Conservation (phyloP, 306 rosid species). For the Quercus aquifolioides region DNA sequence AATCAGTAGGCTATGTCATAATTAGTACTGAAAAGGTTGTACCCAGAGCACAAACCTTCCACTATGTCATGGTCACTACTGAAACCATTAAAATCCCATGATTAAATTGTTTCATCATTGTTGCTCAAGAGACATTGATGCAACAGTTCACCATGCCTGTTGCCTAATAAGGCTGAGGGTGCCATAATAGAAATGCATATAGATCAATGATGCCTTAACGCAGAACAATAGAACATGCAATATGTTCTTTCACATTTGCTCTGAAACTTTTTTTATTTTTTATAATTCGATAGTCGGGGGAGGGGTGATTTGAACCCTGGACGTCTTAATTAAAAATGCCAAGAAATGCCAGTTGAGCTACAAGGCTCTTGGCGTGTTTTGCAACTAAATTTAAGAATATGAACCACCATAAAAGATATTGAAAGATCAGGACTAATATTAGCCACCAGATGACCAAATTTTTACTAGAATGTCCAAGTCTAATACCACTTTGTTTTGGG, state of each 20-base stretch:
- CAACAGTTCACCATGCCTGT: background rate
- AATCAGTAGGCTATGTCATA: constrained; percentile 5
- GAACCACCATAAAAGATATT: background rate
- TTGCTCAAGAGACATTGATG: background rate
- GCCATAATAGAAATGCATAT: background rate
- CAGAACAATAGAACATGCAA: background rate
- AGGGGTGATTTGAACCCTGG: too few relatives aligned
- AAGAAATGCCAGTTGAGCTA: too few relatives aligned
- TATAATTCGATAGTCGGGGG: too few relatives aligned
- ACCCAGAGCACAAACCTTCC: too few relatives aligned
- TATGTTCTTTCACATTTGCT: background rate
- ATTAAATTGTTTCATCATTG: background rate
- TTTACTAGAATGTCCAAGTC: background rate
- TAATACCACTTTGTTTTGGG: background rate
- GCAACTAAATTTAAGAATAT: background rate
- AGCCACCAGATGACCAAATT: background rate
- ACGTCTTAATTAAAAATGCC: too few relatives aligned
- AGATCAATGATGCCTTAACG: background rate
- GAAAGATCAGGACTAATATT: background rate
- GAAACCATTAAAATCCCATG: background rate
- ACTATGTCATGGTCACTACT: constrained; percentile 2
- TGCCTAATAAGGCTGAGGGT: background rate
- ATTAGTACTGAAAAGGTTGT: background rate
- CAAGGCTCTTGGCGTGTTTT: background rate
- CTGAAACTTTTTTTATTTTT: background rate